phyloP scores from a whole-genome alignment of 768 basidiomycete genomes.

The Psilocybe subaeruginosa region DNA sequence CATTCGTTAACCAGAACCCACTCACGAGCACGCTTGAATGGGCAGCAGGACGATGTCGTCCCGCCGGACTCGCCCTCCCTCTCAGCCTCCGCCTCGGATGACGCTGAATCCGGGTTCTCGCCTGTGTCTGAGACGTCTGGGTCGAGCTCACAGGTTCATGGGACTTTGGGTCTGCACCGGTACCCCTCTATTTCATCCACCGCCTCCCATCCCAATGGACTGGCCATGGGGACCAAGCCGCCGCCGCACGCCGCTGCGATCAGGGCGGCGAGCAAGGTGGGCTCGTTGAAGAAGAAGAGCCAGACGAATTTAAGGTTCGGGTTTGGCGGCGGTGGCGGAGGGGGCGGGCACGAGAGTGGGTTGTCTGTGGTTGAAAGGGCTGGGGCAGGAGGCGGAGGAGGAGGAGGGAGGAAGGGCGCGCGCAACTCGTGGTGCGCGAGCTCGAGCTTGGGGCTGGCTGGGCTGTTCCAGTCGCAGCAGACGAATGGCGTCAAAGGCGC shows the following conservation, averaged over 20 bases:
- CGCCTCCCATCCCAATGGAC: background rate
- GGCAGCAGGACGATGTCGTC: too few species aligned
- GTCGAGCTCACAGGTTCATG: background rate
- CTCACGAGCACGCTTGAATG: too few species aligned
- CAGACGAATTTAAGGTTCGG: conserved; percentile 8
- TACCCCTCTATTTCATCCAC: conserved; percentile 1
- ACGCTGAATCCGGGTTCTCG: conserved; percentile 23
- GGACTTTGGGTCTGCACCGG: background rate
- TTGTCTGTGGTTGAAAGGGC: background rate
- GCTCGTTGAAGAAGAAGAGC: conserved; percentile 32
- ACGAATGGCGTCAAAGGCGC: background rate
- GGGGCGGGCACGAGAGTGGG: background rate
- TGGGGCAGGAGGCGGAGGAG: background rate
- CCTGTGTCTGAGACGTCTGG: conserved; percentile 29
- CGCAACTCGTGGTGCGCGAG: conserved; percentile 53
- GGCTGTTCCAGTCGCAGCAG: background rate
- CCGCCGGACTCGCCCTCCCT: background rate
- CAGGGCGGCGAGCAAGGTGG: conserved; percentile 54
- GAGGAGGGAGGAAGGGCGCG: conserved; percentile 42
- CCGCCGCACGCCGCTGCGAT: conserved; percentile 40
- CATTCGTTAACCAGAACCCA: background rate
- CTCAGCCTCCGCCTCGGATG: conserved; percentile 15
- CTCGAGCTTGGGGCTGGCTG: conserved; percentile 3
- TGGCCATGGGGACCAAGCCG: background rate
- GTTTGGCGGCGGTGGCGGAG: background rate